A percentile compares a stretch with the other conserved stretches of the same genome.
Conservation (phyloP, 768 basidiomycete species). For the Amanita polypyramis region DNA sequence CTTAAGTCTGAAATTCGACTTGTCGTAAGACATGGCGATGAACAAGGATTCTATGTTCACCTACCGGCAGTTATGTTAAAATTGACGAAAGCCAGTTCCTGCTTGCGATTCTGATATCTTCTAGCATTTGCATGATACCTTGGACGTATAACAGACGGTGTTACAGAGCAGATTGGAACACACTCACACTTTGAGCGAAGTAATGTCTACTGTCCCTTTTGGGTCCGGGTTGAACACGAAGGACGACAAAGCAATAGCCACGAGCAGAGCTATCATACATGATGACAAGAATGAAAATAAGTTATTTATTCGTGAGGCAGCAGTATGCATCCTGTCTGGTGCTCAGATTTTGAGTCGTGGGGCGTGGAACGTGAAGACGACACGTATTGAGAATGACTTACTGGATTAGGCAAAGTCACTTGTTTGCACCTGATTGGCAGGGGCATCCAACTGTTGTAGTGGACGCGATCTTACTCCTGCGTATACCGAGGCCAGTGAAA, state of each 20-base stretch:
- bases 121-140: slow-evolving; percentile 41
- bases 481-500: too few relatives aligned
- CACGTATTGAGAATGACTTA: slow-evolving; percentile 2
- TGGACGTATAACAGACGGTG: neutral
- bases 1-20: slow-evolving; percentile 46
- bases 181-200: slow-evolving; percentile 70
- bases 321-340: slow-evolving; percentile 47
- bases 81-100: slow-evolving; percentile 71
- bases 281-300: slow-evolving; percentile 63
- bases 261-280: slow-evolving; percentile 63
- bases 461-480: too few relatives aligned
- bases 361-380: neutral
- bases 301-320: slow-evolving; percentile 65
- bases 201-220: slow-evolving; percentile 44
- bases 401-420: neutral
- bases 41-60: slow-evolving; percentile 12
- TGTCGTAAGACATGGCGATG: neutral
- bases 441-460: too few relatives aligned
- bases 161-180: neutral
- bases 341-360: neutral
- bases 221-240: slow-evolving; percentile 52
- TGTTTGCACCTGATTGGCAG: slow-evolving; percentile 5
- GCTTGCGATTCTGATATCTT: slow-evolving; percentile 47
- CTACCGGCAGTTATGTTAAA: slow-evolving; percentile 77
- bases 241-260: slow-evolving; percentile 63